Conservation (phyloP, 1,284 basidiomycete genomes). For the Marasmius fiardii region DNA sequence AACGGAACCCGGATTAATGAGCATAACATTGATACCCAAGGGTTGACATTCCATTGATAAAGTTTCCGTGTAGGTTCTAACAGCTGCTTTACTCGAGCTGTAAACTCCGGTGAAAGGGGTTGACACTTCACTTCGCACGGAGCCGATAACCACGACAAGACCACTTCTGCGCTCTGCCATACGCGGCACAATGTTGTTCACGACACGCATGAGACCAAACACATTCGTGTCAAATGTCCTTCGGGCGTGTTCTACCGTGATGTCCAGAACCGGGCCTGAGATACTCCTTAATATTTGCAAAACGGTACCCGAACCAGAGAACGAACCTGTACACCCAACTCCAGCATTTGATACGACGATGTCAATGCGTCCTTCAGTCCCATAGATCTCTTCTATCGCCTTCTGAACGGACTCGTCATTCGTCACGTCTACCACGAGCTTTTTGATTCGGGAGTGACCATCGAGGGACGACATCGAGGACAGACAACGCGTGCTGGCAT, state of each 20-base stretch:
- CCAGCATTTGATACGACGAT: slow-evolving; percentile 20
- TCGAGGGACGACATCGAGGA: slow-evolving; percentile 11
- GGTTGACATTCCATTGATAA: slow-evolving; percentile 20
- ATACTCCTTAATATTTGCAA: neutral
- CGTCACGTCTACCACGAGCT: slow-evolving; percentile 20
- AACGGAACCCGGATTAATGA: slow-evolving; percentile 15
- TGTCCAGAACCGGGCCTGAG: slow-evolving; percentile 16
- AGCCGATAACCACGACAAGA: slow-evolving; percentile 17
- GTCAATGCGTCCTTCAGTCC: slow-evolving; percentile 18
- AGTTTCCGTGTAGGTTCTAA: slow-evolving; percentile 15
- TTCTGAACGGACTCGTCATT: slow-evolving; percentile 15
- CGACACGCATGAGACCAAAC: slow-evolving; percentile 14
- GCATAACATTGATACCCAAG: slow-evolving; percentile 17
- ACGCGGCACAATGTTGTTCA: slow-evolving; percentile 13
- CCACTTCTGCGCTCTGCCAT: slow-evolving; percentile 17
- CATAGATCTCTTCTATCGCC: slow-evolving; percentile 14
- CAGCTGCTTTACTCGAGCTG: slow-evolving; percentile 18
- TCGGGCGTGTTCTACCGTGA: slow-evolving; percentile 12
- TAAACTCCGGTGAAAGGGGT: slow-evolving; percentile 19
- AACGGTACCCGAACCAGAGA: neutral
- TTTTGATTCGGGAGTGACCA: slow-evolving; percentile 12
- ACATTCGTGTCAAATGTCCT: slow-evolving; percentile 17
- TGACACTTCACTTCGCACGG: slow-evolving; percentile 17
- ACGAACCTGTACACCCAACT: slow-evolving; percentile 13
- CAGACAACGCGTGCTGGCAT: slow-evolving; percentile 12